Evolutionary conservation across 192 early-diverging fungal species (phyloP).

Genomic region (Coemansia reversa): DNA sequence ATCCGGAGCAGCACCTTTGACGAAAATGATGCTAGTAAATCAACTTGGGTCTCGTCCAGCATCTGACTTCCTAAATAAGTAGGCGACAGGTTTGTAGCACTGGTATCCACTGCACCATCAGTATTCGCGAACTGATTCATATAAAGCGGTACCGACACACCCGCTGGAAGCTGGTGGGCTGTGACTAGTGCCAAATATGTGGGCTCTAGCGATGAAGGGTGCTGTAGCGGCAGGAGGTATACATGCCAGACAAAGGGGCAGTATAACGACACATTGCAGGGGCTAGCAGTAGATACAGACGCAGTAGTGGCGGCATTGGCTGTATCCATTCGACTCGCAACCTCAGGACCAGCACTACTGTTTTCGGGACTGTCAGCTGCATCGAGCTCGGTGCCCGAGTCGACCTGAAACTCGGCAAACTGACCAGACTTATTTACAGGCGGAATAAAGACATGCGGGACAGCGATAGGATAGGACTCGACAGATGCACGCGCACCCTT

Average conservation of each 20-base stretch:
- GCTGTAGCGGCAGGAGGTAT: conserved; percentile 25
- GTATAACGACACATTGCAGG: neutral
- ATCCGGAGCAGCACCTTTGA: conserved; percentile 53
- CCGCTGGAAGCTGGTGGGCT: conserved; percentile 17
- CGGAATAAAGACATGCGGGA: conserved; percentile 19
- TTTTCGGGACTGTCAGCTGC: neutral
- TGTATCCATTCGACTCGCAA: neutral
- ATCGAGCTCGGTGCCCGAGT: neutral
- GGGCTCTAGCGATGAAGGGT: conserved; percentile 14
- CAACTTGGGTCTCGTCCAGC: conserved; percentile 38
- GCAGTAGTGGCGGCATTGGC: neutral
- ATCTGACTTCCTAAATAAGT: conserved; percentile 25
- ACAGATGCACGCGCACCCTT: conserved; percentile 34
- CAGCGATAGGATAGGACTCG: conserved; percentile 15
- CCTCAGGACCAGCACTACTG: neutral
- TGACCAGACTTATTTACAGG: neutral
- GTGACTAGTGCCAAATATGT: conserved; percentile 18
- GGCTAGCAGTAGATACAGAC: neutral
- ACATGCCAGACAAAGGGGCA: conserved; percentile 28
- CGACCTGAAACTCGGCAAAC: neutral
- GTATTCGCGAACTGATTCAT: conserved; percentile 19
- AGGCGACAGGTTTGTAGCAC: conserved; percentile 10
- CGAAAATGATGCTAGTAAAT: conserved; percentile 57
- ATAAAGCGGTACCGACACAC: conserved; percentile 36
- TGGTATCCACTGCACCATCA: conserved; percentile 5